Evolutionary conservation across 805 yeast genomes (phyloP), one percentile per base, ranked within the genome.

Genomic region (Monosporozyma yasuniensis): DNA sequence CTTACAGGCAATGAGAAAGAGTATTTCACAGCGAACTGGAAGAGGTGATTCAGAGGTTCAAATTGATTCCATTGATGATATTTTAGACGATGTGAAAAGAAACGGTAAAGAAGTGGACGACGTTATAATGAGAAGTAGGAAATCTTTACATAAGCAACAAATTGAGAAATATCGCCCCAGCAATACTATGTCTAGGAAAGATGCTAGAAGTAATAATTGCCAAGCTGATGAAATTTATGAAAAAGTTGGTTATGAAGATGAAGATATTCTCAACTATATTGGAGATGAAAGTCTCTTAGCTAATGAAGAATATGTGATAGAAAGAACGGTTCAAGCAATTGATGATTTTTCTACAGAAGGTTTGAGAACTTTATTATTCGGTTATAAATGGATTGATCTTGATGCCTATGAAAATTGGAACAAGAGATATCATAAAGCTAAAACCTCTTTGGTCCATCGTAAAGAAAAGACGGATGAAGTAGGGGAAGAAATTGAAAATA

Each of bases 281-380:
- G 71, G 76, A 3, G 71, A 75, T 47, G 91, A 86, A 46, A 72
- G 72, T 27, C 61, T 87, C 21, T 71, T 86, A 9, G 63, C 75
- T 18, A 84, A 87, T 58, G 95, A 87, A 14, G 88, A 81, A 54
- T 87, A 79, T 59, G 72, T 91, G 3, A 61, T 90, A 37, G 96
- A 89, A 62, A 80, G 79, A 55, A 91, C 98, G 0, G 71, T 95
- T 50, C 86, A 87, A 57, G 96, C 95, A 54, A 79, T 93, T 52
- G 98, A 93, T 57, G 95, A 87, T 52, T 93, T 90, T 66, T 89
- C 97, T 0, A 84, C 95, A 0, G 97, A 91, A 54, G 99, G 99
- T 1, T 72, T 93, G 51, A 77, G 99, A 61, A 93, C 99, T 0
- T 75, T 93, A 55, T 64, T 93, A 54, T 93, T 89, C 64, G 82